A percentile compares a stretch with the other conserved stretches of the same genome.
These are phyloP conservation scores for Theileria sp. DNA, from an alignment of 169 alveolate species.

Conservation along the genomic window DNA sequence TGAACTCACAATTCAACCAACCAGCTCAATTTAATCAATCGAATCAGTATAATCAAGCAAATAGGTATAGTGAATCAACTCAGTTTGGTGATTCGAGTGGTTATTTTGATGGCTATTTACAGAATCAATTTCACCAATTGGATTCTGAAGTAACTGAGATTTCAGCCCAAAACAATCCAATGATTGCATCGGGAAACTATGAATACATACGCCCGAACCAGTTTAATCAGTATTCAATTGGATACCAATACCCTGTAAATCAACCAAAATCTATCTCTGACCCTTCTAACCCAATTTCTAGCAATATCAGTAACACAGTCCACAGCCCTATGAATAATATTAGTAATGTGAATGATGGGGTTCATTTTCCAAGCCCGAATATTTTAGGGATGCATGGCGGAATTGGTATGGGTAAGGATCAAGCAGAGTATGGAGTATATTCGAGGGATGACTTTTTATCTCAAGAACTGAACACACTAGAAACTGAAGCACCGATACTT, in stretches of 20 bases:
- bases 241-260: neutral
- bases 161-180: neutral
- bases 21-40: neutral
- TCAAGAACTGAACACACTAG: neutral
- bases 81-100: neutral
- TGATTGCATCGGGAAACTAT: neutral
- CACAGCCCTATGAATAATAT: neutral
- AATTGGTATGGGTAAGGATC: neutral
- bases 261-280: neutral
- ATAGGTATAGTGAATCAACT: neutral
- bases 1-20: neutral
- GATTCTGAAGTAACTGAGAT: neutral
- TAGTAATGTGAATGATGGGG: neutral
- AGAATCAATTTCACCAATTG: neutral
- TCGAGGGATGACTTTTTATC: neutral
- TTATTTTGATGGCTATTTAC: neutral
- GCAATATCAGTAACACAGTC: neutral
- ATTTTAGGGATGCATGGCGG: neutral
- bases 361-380: neutral
- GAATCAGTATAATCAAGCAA: neutral
- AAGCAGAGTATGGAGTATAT: neutral
- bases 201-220: neutral
- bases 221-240: neutral
- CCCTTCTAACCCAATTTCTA: neutral
- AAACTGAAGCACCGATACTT: neutral